A percentile compares a stretch with the other conserved stretches of the same genome.
These are phyloP conservation scores for Kregervanrija delftensis DNA, from an alignment of 805 yeast genomes.

Conservation along the genomic window DNA sequence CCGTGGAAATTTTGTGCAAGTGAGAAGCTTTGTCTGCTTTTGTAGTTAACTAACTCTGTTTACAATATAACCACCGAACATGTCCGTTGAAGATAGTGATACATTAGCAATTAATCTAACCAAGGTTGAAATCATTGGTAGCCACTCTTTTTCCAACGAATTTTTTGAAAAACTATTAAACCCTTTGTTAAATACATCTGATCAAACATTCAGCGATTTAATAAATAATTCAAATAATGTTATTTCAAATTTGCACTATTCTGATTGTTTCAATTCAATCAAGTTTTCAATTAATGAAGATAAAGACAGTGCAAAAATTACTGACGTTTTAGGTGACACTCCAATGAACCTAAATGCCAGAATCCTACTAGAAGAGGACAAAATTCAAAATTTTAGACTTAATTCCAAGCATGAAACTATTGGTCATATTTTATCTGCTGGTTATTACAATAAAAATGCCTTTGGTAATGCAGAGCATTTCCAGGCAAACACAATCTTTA, in stretches of 20 bases:
- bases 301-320: slow-evolving; percentile 1
- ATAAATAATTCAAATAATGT: slow-evolving; percentile 18
- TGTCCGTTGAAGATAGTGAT: too few relatives aligned
- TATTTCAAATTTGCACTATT: slow-evolving; percentile 17
- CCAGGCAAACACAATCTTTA: slow-evolving; percentile 40
- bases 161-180: slow-evolving; percentile 38
- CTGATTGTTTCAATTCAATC: slow-evolving; percentile 24
- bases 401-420: slow-evolving; percentile 30
- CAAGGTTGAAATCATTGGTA: slow-evolving; percentile 25
- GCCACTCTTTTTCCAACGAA: slow-evolving; percentile 29
- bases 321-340: slow-evolving; percentile 3
- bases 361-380: slow-evolving; percentile 28
- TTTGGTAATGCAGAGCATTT: slow-evolving; percentile 67
- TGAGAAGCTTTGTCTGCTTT: too few relatives aligned
- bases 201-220: slow-evolving; percentile 37
- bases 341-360: slow-evolving; percentile 19
- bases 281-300: slow-evolving; percentile 16
- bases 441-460: slow-evolving; percentile 39
- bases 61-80: too few relatives aligned
- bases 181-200: slow-evolving; percentile 34
- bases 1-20: too few relatives aligned
- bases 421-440: slow-evolving; percentile 28
- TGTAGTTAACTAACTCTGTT: too few relatives aligned
- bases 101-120: slow-evolving; percentile 19
- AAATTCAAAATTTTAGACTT: slow-evolving; percentile 24